Conservation (phyloP, 805 yeast species). For the Saccharomyces eubayanus region DNA sequence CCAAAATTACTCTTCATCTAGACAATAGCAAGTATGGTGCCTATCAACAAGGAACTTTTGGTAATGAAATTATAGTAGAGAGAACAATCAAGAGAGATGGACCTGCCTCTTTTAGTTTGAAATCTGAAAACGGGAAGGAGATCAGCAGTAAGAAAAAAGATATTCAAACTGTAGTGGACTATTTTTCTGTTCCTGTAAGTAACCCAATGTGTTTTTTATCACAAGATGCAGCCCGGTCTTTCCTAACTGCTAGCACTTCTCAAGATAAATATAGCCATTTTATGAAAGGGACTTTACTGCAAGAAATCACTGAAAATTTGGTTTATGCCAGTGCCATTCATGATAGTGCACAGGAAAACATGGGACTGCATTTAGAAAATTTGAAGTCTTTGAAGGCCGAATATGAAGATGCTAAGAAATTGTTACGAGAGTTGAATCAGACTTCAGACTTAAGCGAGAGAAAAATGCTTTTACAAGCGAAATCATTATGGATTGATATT, state of each 20-base stretch:
- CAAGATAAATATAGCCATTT: constrained; percentile 65
- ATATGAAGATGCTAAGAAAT: constrained; percentile 36
- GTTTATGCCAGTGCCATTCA: constrained; percentile 33
- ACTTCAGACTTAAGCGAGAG: constrained; percentile 35
- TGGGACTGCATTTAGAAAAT: constrained; percentile 34
- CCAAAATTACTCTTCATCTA: constrained; percentile 58
- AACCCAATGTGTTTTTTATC: constrained; percentile 89
- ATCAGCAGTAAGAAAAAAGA: constrained; percentile 56
- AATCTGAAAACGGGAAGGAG: constrained; percentile 41
- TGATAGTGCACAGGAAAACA: constrained; percentile 32
- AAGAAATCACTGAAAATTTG: constrained; percentile 53
- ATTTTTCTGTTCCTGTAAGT: constrained; percentile 69
- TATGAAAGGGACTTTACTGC: constrained; percentile 70
- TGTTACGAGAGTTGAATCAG: constrained; percentile 34
- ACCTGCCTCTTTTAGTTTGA: constrained; percentile 44
- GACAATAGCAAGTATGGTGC: constrained; percentile 61
- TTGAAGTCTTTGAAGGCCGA: constrained; percentile 35
- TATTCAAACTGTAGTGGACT: constrained; percentile 58
- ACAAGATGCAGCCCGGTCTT: constrained; percentile 89
- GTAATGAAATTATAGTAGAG: constrained; percentile 61
- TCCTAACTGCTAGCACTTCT: constrained; percentile 69
- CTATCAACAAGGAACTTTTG: constrained; percentile 55
- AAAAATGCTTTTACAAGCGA: constrained; percentile 39
- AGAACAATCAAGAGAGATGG: constrained; percentile 53
- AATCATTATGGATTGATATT: constrained; percentile 41